Conservation (phyloP, 768 basidiomycete species). For the Bullera alba region DNA sequence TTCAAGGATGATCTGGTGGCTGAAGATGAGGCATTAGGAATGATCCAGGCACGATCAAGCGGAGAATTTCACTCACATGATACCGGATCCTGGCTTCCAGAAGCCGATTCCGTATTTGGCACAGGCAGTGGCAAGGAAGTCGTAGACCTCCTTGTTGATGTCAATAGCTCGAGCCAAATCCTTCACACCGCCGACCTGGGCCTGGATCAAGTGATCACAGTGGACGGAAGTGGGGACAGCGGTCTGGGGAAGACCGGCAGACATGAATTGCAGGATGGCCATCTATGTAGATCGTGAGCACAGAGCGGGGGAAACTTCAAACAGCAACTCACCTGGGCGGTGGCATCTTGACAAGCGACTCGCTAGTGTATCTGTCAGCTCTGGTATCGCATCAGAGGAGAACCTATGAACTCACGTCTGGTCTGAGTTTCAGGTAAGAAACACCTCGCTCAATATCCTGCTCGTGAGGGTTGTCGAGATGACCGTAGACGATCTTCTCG, state of each 20-base stretch:
- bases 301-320: background rate
- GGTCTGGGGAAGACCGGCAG: conserved; percentile 92
- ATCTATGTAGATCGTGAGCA: too few relatives aligned
- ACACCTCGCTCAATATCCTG: conserved; percentile 64
- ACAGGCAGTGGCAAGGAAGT: conserved; percentile 93
- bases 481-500: conserved; percentile 96
- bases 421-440: conserved; percentile 93
- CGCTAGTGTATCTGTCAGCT: conserved; percentile 31
- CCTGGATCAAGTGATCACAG: conserved; percentile 98
- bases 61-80: conserved; percentile 53
- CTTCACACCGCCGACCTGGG: conserved; percentile 84
- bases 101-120: conserved; percentile 98
- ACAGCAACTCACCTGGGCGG: conserved; percentile 42
- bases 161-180: conserved; percentile 85
- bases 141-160: conserved; percentile 96
- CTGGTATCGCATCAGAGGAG: conserved; percentile 2
- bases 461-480: conserved; percentile 81
- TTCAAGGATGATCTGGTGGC: conserved; percentile 92
- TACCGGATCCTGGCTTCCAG: conserved; percentile 98
- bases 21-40: conserved; percentile 15
- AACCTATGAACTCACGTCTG: conserved; percentile 63
- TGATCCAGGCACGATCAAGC: background rate
- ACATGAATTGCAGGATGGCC: conserved; percentile 99
- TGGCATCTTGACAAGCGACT: conserved; percentile 51
- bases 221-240: conserved; percentile 97